These are phyloP conservation scores for Erodium texanum DNA, from an alignment of 441 rosid species.

Conservation along the genomic window DNA sequence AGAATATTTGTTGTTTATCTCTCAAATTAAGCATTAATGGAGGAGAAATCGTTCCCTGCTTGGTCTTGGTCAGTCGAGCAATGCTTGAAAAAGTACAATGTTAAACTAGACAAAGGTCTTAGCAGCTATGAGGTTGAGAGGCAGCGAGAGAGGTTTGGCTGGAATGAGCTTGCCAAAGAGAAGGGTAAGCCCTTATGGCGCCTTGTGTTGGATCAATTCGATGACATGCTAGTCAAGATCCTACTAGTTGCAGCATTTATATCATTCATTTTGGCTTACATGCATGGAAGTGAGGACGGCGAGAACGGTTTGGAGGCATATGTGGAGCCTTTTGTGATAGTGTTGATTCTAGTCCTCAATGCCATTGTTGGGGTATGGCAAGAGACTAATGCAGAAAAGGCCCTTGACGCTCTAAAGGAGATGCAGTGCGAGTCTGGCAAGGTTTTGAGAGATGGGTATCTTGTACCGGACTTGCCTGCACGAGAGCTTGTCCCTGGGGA, in stretches of 20 bases:
- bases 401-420: conserved; percentile 36
- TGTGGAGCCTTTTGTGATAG: conserved; percentile 40
- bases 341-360: conserved; percentile 34
- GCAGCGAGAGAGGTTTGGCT: conserved; percentile 25
- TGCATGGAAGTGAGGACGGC: conserved; percentile 28
- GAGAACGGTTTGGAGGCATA: conserved; percentile 35
- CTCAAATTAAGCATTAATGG: conserved; percentile 33
- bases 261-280: conserved; percentile 36
- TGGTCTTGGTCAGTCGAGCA: conserved; percentile 28
- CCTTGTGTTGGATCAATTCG: conserved; percentile 31
- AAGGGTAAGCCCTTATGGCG: conserved; percentile 29
- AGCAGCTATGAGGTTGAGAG: conserved; percentile 18
- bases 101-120: conserved; percentile 22
- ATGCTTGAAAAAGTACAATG: conserved; percentile 28
- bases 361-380: conserved; percentile 44
- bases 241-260: conserved; percentile 30
- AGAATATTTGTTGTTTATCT: neutral
- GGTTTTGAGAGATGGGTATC: conserved; percentile 30
- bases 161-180: conserved; percentile 32
- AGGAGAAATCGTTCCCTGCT: conserved; percentile 39
- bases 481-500: conserved; percentile 38
- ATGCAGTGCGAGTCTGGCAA: conserved; percentile 39
- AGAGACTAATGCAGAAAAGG: conserved; percentile 40
- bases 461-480: conserved; percentile 23
- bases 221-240: conserved; percentile 36